phyloP scores from a whole-genome alignment of 1,139 yeast species.

The Kluyveromyces sp. region DNA sequence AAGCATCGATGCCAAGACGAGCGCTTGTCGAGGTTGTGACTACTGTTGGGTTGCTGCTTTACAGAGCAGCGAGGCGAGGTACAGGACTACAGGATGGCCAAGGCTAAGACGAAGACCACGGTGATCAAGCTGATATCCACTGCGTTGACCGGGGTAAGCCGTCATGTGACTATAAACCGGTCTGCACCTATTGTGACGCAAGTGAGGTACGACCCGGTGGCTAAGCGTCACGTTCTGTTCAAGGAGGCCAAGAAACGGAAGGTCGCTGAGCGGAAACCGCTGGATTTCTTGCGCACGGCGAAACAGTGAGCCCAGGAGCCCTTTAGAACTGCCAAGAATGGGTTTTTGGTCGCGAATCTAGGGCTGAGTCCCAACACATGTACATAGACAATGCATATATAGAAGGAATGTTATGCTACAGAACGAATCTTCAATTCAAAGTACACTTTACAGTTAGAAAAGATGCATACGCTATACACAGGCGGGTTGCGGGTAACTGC shows the following conservation, averaged over 20 bases:
- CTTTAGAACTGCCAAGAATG: background rate
- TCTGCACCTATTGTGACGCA: conserved; percentile 72
- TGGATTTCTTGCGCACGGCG: conserved; percentile 53
- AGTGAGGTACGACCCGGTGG: conserved; percentile 81
- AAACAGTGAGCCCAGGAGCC: conserved; percentile 14
- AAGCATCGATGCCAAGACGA: too few species aligned
- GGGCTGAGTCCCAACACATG: too few species aligned
- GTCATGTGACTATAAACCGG: conserved; percentile 77
- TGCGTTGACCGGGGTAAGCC: conserved; percentile 80
- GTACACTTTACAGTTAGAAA: background rate
- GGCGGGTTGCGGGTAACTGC: background rate
- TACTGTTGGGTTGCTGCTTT: too few species aligned
- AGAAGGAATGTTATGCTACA: conserved; percentile 9
- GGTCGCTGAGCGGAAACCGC: conserved; percentile 56
- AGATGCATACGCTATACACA: conserved; percentile 7
- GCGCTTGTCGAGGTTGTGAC: too few species aligned
- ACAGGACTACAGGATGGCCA: conserved; percentile 30
- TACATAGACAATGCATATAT: background rate
- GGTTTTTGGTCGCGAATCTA: background rate
- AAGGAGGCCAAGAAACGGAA: conserved; percentile 82
- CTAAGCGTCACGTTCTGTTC: conserved; percentile 77
- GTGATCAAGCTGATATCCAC: conserved; percentile 66
- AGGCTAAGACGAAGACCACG: conserved; percentile 47
- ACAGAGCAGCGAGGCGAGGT: too few species aligned
- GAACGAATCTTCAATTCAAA: conserved; percentile 5